Evolutionary conservation across 305 asterid genomes (phyloP), one percentile per base, ranked within the genome.

Genomic region (Fraxinus xanthoxyloides): DNA sequence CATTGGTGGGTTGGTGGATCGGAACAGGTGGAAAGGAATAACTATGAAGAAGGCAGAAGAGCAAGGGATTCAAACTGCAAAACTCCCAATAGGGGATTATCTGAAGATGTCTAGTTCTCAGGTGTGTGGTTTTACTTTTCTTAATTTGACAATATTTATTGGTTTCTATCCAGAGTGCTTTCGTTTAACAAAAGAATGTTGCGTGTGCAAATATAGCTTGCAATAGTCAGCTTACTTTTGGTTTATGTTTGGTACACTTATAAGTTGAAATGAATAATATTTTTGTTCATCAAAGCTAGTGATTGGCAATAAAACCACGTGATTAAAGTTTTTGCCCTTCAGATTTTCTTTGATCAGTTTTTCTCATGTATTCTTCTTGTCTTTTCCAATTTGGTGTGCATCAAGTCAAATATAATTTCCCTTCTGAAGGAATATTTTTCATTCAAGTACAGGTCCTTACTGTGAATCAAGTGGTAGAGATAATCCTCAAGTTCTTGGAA

Each of bases 61-160:
- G 77, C 98, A 95, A 88, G 97, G 98, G 86, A 94, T 95, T 79
- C 91, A 89, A 90, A 95, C 98, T 19, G 97, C 99, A 54, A 95
- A 91, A 84, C 95, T 95, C 77, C 99, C 99, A 3, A 94, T 94
- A 12, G 98, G 97, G 79, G 84, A 86, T 40, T 93, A 91, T 89
- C 87, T 95, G 79, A 95, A 92, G 92, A 89, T 95, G 99, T 92
- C 97, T 73, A 92, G 98, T 87, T 94, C 99, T 46, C 99, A 94
- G 99, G 99, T 95, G 38, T 72, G 78, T 82, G 77, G n/a, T 26
- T 80, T 75, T 77, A 78, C 26, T 48, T 36, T 46, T 79, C 85
- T 78, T 78, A 54, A 17, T 32, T 75, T 28, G 38, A 31, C 17
- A 76, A 32, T 79, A 59, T 76, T 30, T 76, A 40, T 67, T 24